Conservation (phyloP, 2,329 filamentous ascomycete species). For the Cladorrhinum sp. region DNA sequence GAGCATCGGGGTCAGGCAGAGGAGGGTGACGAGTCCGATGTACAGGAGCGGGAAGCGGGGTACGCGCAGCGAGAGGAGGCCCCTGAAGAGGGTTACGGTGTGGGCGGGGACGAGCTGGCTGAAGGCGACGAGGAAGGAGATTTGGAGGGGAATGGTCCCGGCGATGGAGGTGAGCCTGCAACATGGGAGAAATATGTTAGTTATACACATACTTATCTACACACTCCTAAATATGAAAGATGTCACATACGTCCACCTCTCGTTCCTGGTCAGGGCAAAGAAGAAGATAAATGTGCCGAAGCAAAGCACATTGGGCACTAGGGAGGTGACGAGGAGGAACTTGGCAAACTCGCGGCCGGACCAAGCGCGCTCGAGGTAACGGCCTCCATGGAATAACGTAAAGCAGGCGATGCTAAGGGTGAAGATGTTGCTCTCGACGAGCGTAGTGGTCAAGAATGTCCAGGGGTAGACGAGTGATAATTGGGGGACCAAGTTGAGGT, state of each 20-base stretch:
- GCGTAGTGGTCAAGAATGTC: constrained; percentile 81
- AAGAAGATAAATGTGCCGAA: constrained; percentile 67
- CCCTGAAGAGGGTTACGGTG: constrained; percentile 89
- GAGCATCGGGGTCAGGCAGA: constrained; percentile 55
- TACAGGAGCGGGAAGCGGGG: constrained; percentile 67
- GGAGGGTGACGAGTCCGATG: constrained; percentile 69
- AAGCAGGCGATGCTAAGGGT: constrained; percentile 73
- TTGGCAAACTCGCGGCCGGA: constrained; percentile 88
- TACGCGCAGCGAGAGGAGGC: constrained; percentile 84
- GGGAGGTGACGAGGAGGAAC: constrained; percentile 72
- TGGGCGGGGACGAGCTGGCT: constrained; percentile 97
- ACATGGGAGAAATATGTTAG: constrained; percentile 4
- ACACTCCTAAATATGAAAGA: constrained; percentile 5
- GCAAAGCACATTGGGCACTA: constrained; percentile 76
- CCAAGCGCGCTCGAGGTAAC: constrained; percentile 95
- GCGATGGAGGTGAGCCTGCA: constrained; percentile 74
- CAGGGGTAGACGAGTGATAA: constrained; percentile 85
- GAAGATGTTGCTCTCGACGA: constrained; percentile 92
- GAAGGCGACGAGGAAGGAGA: constrained; percentile 92
- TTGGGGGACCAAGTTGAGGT: constrained; percentile 81
- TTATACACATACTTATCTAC: not conserved
- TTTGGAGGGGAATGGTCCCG: constrained; percentile 85
- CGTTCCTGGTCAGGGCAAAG: constrained; percentile 65
- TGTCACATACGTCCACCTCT: constrained; percentile 60
- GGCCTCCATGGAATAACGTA: constrained; percentile 85